Evolutionary conservation across 2,329 filamentous ascomycete species (phyloP).

Genomic region (Colletotrichum salicis): DNA sequence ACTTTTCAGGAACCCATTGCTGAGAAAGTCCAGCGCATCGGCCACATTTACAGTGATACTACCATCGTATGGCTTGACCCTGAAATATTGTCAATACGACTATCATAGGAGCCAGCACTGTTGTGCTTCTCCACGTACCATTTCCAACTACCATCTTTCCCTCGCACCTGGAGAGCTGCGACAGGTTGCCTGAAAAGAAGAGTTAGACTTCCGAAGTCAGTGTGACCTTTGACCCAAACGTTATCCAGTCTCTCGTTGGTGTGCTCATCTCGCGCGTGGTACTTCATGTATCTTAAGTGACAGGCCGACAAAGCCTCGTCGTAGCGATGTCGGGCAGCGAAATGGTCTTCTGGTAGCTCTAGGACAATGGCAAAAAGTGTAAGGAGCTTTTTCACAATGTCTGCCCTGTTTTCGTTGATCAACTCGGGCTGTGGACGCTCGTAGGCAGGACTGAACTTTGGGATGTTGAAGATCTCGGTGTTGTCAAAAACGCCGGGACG

Average conservation of each 20-base stretch:
- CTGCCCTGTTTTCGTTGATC: conserved; percentile 43
- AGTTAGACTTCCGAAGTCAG: conserved; percentile 66
- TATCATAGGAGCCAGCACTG: not conserved
- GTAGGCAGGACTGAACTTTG: conserved; percentile 50
- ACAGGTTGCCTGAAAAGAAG: conserved; percentile 68
- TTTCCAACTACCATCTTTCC: conserved; percentile 56
- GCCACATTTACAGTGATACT: conserved; percentile 65
- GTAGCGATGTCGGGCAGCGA: conserved; percentile 65
- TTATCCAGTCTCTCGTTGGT: conserved; percentile 52
- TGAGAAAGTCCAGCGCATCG: conserved; percentile 60
- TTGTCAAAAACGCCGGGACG: conserved; percentile 48
- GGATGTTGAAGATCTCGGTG: conserved; percentile 53
- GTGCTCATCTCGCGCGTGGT: conserved; percentile 57
- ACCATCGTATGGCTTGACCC: conserved; percentile 55
- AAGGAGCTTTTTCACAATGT: conserved; percentile 49
- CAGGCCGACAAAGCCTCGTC: conserved; percentile 61
- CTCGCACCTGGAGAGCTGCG: conserved; percentile 64
- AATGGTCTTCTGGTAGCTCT: conserved; percentile 65
- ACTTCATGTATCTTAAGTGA: conserved; percentile 70
- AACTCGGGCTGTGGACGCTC: conserved; percentile 46
- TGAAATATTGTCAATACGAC: not conserved
- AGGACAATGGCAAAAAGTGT: conserved; percentile 59
- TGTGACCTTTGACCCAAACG: conserved; percentile 56
- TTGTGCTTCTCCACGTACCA: conserved; percentile 41
- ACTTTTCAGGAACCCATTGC: conserved; percentile 56